A percentile compares a stretch with the other conserved stretches of the same genome.
Evolutionary conservation across 2,329 filamentous ascomycete genomes (phyloP).

Genomic region (Phyllosticta citrichinensis): DNA sequence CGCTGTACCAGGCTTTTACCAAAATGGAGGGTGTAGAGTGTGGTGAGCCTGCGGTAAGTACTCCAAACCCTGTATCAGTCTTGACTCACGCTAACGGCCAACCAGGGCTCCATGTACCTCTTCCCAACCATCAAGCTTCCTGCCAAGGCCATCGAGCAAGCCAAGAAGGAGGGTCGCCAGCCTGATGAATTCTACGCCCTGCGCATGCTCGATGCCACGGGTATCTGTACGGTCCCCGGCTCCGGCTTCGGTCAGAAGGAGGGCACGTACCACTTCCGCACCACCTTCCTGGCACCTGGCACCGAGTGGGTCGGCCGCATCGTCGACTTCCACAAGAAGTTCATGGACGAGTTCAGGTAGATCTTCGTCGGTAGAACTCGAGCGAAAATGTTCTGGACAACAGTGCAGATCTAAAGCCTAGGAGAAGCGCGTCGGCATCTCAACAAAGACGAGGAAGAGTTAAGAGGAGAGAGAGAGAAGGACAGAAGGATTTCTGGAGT

Average conservation of each 20-base stretch:
- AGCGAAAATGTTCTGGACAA: too few species aligned
- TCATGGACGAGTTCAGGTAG: constrained; percentile 66
- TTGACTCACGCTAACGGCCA: not conserved
- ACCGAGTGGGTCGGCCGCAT: constrained; percentile 89
- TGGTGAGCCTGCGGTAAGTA: constrained; percentile 58
- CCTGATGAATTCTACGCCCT: constrained; percentile 94
- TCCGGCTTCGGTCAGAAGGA: constrained; percentile 91
- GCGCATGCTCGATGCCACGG: constrained; percentile 81
- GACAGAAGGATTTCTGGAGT: not conserved
- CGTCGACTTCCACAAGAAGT: constrained; percentile 80
- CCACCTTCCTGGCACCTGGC: constrained; percentile 90
- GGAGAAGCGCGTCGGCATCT: too few species aligned
- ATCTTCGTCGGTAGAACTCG: too few species aligned
- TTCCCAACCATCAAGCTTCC: constrained; percentile 88
- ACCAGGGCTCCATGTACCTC: constrained; percentile 90
- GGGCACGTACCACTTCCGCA: constrained; percentile 85
- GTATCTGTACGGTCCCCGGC: constrained; percentile 87
- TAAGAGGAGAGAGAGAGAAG: not conserved
- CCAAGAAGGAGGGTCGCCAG: constrained; percentile 58
- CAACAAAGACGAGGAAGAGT: not conserved
- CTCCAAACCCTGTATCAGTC: not conserved
- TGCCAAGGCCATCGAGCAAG: constrained; percentile 64
- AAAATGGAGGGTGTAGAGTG: constrained; percentile 95
- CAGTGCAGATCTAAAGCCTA: too few species aligned
- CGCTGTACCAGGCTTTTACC: constrained; percentile 81